These are phyloP conservation scores for Entophlyctis helioformis DNA, from an alignment of 192 early-diverging fungal species.

Conservation along the genomic window DNA sequence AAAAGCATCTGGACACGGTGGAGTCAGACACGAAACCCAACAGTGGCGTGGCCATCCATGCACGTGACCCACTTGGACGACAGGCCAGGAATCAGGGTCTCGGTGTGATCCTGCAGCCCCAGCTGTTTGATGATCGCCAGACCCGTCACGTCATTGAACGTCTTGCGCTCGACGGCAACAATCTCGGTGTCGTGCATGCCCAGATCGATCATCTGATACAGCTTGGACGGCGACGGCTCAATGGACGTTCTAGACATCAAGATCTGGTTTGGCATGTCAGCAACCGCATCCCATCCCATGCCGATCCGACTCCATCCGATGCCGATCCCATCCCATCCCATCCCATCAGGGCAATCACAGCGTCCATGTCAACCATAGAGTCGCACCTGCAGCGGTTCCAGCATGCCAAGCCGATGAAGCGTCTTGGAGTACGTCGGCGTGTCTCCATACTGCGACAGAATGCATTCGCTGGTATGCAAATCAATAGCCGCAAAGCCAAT, in stretches of 20 bases:
- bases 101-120: slow-evolving; percentile 31
- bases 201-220: slow-evolving; percentile 33
- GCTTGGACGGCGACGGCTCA: slow-evolving; percentile 38
- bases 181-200: slow-evolving; percentile 24
- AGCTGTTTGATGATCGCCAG: slow-evolving; percentile 21
- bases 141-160: slow-evolving; percentile 36
- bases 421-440: slow-evolving; percentile 48
- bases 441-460: slow-evolving; percentile 54
- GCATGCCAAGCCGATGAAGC: slow-evolving; percentile 43
- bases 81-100: slow-evolving; percentile 25
- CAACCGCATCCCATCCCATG: too few species aligned
- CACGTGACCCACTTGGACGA: slow-evolving; percentile 41
- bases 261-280: too few species aligned
- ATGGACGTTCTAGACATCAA: slow-evolving; percentile 33
- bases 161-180: slow-evolving; percentile 35
- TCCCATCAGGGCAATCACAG: too few species aligned
- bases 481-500: slow-evolving; percentile 51
- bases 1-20: slow-evolving; percentile 35
- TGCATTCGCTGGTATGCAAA: slow-evolving; percentile 40
- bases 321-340: too few species aligned
- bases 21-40: too few species aligned
- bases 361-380: too few species aligned
- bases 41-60: too few species aligned
- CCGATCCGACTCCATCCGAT: too few species aligned
- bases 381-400: slow-evolving; percentile 43